Evolutionary conservation across 2,329 filamentous ascomycete species (phyloP), one percentile per base, ranked within the genome.

Genomic region (Lasiodiplodia sp.): DNA sequence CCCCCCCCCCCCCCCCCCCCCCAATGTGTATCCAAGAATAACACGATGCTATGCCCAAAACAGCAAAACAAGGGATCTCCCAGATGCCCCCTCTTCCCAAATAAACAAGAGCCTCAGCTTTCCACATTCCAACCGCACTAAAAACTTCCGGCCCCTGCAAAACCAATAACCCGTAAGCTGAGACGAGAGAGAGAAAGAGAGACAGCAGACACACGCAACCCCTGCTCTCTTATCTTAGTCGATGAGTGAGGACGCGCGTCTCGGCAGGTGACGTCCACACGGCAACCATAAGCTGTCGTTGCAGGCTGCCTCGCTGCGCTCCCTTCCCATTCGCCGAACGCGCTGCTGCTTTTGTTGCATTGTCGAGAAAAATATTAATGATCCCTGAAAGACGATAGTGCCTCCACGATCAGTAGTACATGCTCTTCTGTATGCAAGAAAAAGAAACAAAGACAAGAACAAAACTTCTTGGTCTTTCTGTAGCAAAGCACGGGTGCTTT

Each of bases 171-270:
- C 40, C 40, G 40, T 44, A 44, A 44, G 40, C 40, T 44, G 40
- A 44, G 31, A 10, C 31, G 31, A 18, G 40, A n/a, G 40, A n/a
- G 18, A 5, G 40, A 44, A 18, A 44, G 40, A 44, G 40, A 44
- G 16, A 44, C 38, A 44, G 7, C 31, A 34, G 8, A 34, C 31
- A 34, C 31, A 34, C 8, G 31, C 31, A 34, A 34, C 31, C 31
- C 31, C 31, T 44, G 16, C 40, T 18, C 18, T 44, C 40, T 44
- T 44, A 18, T 44, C 55, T 57, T 57, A 57, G 55, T 57, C 55
- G 55, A 57, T 38, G 18, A 31, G 23, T 23, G 23, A 4, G 55
- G 31, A 37, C 37, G 25, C 55, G 55, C 55, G 55, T 57, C 55
- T 57, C 55, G 16, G 55, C 55, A 37, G 18, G 18, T 21, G 55